Evolutionary conservation across 2,329 filamentous ascomycete genomes (phyloP).

Genomic region (Penicillium sp.): DNA sequence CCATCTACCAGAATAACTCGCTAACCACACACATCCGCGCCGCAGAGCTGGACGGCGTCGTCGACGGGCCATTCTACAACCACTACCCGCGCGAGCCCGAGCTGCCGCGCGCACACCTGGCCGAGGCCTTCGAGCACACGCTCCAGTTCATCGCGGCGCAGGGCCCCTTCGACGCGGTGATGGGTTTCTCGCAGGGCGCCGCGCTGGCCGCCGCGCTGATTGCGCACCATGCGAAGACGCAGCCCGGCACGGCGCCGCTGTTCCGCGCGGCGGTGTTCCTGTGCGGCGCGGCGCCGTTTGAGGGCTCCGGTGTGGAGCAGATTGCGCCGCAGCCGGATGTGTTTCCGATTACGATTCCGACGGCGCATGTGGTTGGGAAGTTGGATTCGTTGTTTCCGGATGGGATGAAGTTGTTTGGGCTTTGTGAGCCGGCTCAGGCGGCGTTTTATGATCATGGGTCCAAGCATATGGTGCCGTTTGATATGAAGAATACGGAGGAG

Average conservation of each 20-base stretch:
- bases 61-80: slow-evolving; percentile 33
- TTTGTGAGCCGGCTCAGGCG: slow-evolving; percentile 35
- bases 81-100: slow-evolving; percentile 27
- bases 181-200: slow-evolving; percentile 35
- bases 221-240: slow-evolving; percentile 20
- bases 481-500: slow-evolving; percentile 28
- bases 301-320: slow-evolving; percentile 21
- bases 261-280: slow-evolving; percentile 35
- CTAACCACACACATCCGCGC: not conserved
- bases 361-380: slow-evolving; percentile 40
- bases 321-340: slow-evolving; percentile 12
- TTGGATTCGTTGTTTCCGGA: slow-evolving; percentile 34
- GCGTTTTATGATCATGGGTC: slow-evolving; percentile 38
- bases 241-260: slow-evolving; percentile 21
- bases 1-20: too few relatives aligned
- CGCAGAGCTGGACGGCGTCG: slow-evolving; percentile 31
- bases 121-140: slow-evolving; percentile 28
- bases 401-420: slow-evolving; percentile 29
- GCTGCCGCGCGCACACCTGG: slow-evolving; percentile 23
- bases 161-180: slow-evolving; percentile 34
- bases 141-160: slow-evolving; percentile 20
- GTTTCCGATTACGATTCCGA: slow-evolving; percentile 35
- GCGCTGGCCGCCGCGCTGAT: slow-evolving; percentile 30
- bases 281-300: slow-evolving; percentile 29
- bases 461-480: slow-evolving; percentile 36